A percentile compares a stretch with the other conserved stretches of the same genome.
Evolutionary conservation across 148 eudicot species (phyloP).

Genomic region (Silene latifolia): DNA sequence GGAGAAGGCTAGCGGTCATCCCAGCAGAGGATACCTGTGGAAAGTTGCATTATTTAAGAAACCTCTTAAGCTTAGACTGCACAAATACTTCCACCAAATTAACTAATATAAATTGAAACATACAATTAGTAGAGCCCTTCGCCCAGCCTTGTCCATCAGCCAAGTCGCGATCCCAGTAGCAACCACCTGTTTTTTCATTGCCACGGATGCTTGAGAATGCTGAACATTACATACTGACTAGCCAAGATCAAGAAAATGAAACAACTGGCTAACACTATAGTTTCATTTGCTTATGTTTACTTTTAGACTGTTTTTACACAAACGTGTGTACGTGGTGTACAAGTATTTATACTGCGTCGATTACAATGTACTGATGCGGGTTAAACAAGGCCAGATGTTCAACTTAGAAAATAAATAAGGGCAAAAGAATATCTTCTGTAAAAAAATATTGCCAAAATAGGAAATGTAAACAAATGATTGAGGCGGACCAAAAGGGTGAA

Average conservation of each 20-base stretch:
- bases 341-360: too few relatives aligned
- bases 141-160: conserved; percentile 85
- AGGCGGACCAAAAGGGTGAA: too few relatives aligned
- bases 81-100: not conserved
- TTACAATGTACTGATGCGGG: too few relatives aligned
- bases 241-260: not conserved
- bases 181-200: conserved; percentile 48
- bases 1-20: conserved; percentile 55
- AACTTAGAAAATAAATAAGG: too few relatives aligned
- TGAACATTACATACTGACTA: not conserved
- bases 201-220: conserved; percentile 7
- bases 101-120: conserved; percentile 11
- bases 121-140: conserved; percentile 68
- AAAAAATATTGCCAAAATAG: not conserved
- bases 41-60: not conserved
- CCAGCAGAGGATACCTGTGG: conserved; percentile 57
- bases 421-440: too few relatives aligned
- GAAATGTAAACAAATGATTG: not conserved
- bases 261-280: not conserved
- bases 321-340: too few relatives aligned
- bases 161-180: conserved; percentile 69
- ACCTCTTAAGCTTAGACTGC: not conserved
- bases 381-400: too few relatives aligned
- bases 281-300: not conserved
- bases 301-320: not conserved